These are phyloP conservation scores for Vitis hybrid DNA, from an alignment of 177 flowering plant species.

Conservation along the genomic window DNA sequence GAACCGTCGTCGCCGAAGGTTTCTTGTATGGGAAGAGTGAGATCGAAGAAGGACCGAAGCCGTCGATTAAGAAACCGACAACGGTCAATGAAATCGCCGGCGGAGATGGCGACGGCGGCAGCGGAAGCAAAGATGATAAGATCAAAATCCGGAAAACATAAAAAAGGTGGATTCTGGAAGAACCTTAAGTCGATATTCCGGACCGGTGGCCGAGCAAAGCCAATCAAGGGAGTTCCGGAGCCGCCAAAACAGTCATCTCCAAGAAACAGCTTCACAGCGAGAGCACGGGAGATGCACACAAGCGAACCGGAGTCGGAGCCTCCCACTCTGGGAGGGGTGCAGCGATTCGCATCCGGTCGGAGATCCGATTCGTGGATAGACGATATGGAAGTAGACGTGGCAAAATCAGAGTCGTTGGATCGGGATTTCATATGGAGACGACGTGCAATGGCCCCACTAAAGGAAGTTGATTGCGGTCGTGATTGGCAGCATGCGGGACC, in stretches of 20 bases:
- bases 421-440: constrained; percentile 10
- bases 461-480: constrained; percentile 15
- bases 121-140: too few species aligned
- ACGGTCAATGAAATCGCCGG: constrained; percentile 4
- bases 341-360: constrained; percentile 59
- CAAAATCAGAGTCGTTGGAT: too few species aligned
- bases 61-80: constrained; percentile 22
- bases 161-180: constrained; percentile 33
- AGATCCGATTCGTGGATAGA: constrained; percentile 37
- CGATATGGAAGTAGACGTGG: constrained; percentile 19
- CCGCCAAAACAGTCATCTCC: neutral
- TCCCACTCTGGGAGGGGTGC: constrained; percentile 47
- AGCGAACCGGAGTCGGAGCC: constrained; percentile 4
- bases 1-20: constrained; percentile 87
- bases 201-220: constrained; percentile 1
- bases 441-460: constrained; percentile 16
- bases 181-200: constrained; percentile 34
- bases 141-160: too few species aligned
- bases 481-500: constrained; percentile 28
- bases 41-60: constrained; percentile 46
- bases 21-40: constrained; percentile 81
- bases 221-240: neutral
- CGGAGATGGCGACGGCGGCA: neutral
- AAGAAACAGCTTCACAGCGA: constrained; percentile 3
- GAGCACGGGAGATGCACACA: neutral